Conservation (phyloP, 208 protist genomes). For the Acanthamoeba triangularis region DNA sequence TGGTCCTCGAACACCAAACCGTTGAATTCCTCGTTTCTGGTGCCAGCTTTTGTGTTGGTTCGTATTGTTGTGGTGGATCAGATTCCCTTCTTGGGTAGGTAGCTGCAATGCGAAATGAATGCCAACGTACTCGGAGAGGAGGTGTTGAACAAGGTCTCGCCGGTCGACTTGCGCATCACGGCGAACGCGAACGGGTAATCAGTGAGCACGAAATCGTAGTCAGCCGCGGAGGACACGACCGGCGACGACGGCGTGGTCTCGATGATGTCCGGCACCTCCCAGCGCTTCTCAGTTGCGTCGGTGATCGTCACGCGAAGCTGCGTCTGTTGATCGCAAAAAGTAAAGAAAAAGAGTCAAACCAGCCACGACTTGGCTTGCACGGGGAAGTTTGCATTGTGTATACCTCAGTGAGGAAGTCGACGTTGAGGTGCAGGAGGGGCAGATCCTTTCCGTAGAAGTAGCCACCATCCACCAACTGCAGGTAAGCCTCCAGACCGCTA, state of each 20-base stretch:
- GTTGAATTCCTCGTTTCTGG: conserved; percentile 76
- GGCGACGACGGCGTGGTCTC: not conserved
- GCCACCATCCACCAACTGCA: conserved; percentile 41
- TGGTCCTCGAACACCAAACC: conserved; percentile 88
- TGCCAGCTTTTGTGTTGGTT: not conserved
- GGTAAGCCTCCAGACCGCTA: not conserved
- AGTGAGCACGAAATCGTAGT: conserved; percentile 36
- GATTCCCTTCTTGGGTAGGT: not conserved
- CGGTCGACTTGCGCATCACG: conserved; percentile 40
- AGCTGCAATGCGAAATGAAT: not conserved
- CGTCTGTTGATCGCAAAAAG: not conserved
- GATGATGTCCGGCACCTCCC: conserved; percentile 80
- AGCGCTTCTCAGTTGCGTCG: conserved; percentile 79
- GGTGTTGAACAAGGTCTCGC: conserved; percentile 75
- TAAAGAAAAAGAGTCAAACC: not conserved
- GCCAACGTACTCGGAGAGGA: conserved; percentile 30
- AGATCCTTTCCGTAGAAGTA: conserved; percentile 83
- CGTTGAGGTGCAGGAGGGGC: conserved; percentile 70
- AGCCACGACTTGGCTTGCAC: not conserved
- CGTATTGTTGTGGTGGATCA: too few relatives aligned
- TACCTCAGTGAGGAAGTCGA: conserved; percentile 79
- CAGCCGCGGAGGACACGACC: not conserved
- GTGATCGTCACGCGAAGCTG: conserved; percentile 81
- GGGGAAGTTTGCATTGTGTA: not conserved
- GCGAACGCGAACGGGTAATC: conserved; percentile 53